Base-by-base conservation (phyloP, 2,329 filamentous ascomycete species). In the Penicillium sp. region DNA sequence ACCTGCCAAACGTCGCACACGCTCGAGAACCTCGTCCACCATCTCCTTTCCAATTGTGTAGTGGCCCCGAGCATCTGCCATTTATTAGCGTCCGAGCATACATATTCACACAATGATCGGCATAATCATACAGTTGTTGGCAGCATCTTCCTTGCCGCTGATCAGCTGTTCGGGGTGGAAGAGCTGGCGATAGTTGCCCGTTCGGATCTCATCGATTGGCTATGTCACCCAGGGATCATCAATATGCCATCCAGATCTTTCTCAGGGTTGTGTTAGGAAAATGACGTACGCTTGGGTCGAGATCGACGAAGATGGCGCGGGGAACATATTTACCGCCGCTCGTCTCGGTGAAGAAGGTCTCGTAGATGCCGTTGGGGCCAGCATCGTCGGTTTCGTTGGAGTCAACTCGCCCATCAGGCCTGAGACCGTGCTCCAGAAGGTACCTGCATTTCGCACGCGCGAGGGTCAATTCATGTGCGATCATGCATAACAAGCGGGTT, bases 151-250 rank as follows among this genome's bases (percentile, higher is more conserved):
- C 87, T 97, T 97, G 80, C 94, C 94, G 63, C 90, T 96, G 79
- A 99, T 96, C 93, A 99, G 95, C 81, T 95, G 88, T 81, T 97
- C 94, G 55, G 94, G 94, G 83, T 97, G 94, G 86, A 97, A 97
- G 62, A 99, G 88, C 73, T 85, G 88, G 72, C 93, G 89, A 86
- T 97, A 99, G 74, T 90, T 79, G 73, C 94, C 94, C 68, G 92
- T 97, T 81, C 94, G 92, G 80, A 97, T 93, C 82, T 97, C 94
- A 73, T 99, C 94, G 81, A 99, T 87, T 71, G 39, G 39, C 39
- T 42, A 42, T 26, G 23, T 21, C 4, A 28, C 24, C 13, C 39
- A 42, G 6, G 15, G 7, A n/a, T 24, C 13, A 28, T 28, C 24
- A 24, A 28, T 26, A 21, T 42, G 24, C 10, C 10, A 42, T 26